Evolutionary conservation across 2,329 filamentous ascomycete genomes (phyloP), one percentile per base, ranked within the genome.

Genomic region (Cercospora zeina): DNA sequence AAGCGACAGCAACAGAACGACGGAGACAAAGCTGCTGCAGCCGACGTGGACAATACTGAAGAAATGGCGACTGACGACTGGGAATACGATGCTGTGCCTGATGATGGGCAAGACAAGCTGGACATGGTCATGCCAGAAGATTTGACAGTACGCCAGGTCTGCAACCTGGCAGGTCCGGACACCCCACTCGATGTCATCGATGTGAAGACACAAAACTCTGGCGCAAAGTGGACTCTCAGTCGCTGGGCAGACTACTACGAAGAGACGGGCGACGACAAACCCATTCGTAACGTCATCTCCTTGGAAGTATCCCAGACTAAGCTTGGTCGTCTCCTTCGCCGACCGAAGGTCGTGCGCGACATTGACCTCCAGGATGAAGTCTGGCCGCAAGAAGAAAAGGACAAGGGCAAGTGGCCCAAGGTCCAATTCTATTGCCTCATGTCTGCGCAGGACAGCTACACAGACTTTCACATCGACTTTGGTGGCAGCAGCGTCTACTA

Each of bases 401-500:
- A 83, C 53, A 80, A 82, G 65, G 80, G 81, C 31, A 81, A 85
- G 58, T 85, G 81, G 60, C 85, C 86, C 6, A 84, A 85, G 62
- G 87, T 89, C 7, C 85, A 88, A 63, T 88, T 87, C 69, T 88
- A 88, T 75, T 87, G 85, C 70, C 76, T 89, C 36, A 89, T 89
- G 87, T 89, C 87, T 4, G 86, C 88, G 21, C 85, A 85, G 11
- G 86, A 89, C 73, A 88, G 86, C 73, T 89, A 87, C 67, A 89
- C 87, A 19, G 87, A 89, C 72, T 89, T 89, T 67, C 87, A 89
- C 73, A 87, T 89, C 70, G 87, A 89, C 70, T 89, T 89, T 73
- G 87, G 86, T 36, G 87, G 87, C 4, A 89, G 87, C 3, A 89
- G 86, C 1, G 87, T 89, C 5, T 89, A 85, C 70, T 89, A 89